A percentile compares a stretch with the other conserved stretches of the same genome.
These are phyloP conservation scores for Saccharata proteae DNA, from an alignment of 2,329 filamentous ascomycete species.

Conservation along the genomic window DNA sequence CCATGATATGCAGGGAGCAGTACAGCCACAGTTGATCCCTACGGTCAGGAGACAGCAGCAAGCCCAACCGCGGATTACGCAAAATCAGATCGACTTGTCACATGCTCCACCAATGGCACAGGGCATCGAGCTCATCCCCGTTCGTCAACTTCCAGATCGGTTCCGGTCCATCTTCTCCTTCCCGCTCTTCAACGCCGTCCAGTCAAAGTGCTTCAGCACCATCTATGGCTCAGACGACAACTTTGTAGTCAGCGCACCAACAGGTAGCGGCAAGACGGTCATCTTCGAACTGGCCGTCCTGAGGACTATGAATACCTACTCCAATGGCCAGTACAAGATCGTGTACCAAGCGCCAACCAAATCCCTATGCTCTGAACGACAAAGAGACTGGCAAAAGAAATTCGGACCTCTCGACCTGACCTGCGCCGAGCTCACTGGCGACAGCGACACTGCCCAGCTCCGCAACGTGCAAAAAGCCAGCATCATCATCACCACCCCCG, in stretches of 20 bases:
- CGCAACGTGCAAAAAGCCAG: constrained; percentile 58
- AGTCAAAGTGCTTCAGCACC: constrained; percentile 62
- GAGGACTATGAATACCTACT: constrained; percentile 47
- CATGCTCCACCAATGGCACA: constrained; percentile 32
- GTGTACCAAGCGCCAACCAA: constrained; percentile 81
- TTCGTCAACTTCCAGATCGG: constrained; percentile 53
- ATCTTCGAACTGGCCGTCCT: constrained; percentile 75
- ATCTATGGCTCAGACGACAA: constrained; percentile 62
- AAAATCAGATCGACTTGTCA: not conserved
- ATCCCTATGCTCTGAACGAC: constrained; percentile 64
- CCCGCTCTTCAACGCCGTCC: constrained; percentile 66
- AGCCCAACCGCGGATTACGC: not conserved
- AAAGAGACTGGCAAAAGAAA: constrained; percentile 66
- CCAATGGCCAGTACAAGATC: constrained; percentile 58
- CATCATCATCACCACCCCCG: constrained; percentile 77
- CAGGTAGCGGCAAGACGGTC: constrained; percentile 74
- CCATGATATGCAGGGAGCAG: no score
- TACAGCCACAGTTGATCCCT: no score
- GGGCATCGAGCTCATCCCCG: constrained; percentile 49
- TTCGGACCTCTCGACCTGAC: constrained; percentile 55
- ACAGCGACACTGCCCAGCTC: constrained; percentile 58
- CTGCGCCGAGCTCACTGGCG: constrained; percentile 70
- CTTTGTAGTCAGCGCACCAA: constrained; percentile 68
- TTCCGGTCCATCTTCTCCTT: constrained; percentile 61
- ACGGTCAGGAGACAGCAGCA: not conserved